Percentiles rank a stretch among this genome's conserved stretches.
phyloP scores from a whole-genome alignment of 108 stramenopile genomes.

The Pseudonitzschia pungens region DNA sequence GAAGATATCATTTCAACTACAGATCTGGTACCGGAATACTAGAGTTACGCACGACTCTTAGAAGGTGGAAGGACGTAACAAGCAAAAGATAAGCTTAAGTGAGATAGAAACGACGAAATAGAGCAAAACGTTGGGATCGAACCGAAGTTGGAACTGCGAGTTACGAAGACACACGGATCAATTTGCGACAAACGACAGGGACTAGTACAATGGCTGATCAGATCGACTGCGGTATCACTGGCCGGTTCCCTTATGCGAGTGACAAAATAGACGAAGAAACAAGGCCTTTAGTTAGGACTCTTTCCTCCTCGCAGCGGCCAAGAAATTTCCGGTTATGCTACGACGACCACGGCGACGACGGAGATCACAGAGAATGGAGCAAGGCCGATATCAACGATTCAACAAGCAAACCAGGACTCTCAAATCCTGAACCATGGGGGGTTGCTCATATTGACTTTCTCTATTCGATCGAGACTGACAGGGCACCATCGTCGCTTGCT shows the following conservation, averaged over 20 bases:
- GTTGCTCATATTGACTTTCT: conserved; percentile 11
- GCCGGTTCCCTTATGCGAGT: too few species aligned
- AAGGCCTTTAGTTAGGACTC: neutral
- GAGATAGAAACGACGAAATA: neutral
- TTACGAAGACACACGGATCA: too few species aligned
- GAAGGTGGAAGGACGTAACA: neutral
- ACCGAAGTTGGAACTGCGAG: neutral
- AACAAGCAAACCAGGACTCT: neutral
- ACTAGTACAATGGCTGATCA: neutral
- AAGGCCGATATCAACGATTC: neutral
- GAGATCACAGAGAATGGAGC: too few species aligned
- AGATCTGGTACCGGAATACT: neutral
- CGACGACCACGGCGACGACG: neutral
- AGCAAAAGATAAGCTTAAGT: neutral
- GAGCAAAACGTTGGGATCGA: neutral
- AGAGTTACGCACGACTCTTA: neutral
- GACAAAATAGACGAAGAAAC: too few species aligned
- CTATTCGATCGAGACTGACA: neutral
- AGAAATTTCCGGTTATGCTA: neutral
- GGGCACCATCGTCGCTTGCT: neutral
- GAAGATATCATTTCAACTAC: neutral
- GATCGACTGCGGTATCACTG: too few species aligned
- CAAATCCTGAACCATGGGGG: neutral
- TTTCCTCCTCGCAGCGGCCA: neutral
- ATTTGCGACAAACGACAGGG: neutral